These are phyloP conservation scores for Didymella segeticola DNA, from an alignment of 2,329 filamentous ascomycete genomes.

Conservation along the genomic window DNA sequence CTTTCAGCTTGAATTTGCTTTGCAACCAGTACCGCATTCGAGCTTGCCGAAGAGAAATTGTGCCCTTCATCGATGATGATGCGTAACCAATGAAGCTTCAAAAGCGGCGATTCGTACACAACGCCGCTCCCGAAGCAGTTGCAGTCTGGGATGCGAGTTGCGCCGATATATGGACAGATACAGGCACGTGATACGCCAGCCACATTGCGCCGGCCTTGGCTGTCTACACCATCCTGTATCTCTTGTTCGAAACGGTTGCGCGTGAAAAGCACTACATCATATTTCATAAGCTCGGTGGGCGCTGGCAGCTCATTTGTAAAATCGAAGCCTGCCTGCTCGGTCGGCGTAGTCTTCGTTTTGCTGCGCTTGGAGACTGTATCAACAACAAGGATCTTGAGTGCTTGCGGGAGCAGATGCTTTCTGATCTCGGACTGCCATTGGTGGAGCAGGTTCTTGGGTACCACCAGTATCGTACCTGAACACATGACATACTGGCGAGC, in stretches of 20 bases:
- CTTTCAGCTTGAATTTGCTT: conserved; percentile 67
- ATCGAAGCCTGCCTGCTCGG: conserved; percentile 28
- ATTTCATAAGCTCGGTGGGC: conserved; percentile 64
- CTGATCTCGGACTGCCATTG: conserved; percentile 85
- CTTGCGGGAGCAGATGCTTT: conserved; percentile 70
- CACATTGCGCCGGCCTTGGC: conserved; percentile 49
- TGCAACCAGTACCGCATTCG: conserved; percentile 63
- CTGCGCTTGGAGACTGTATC: conserved; percentile 45
- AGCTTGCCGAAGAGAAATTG: conserved; percentile 74
- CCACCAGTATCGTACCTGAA: conserved; percentile 76
- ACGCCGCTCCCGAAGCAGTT: conserved; percentile 51
- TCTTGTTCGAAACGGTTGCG: conserved; percentile 75
- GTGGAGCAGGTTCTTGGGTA: conserved; percentile 80
- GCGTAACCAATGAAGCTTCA: conserved; percentile 79
- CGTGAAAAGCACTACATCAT: conserved; percentile 81
- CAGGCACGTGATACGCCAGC: conserved; percentile 34
- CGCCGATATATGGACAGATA: conserved; percentile 53
- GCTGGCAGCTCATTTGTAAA: conserved; percentile 62
- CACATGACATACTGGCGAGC: conserved; percentile 67
- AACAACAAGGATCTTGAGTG: conserved; percentile 70
- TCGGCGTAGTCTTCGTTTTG: conserved; percentile 19
- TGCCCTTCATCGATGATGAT: conserved; percentile 95
- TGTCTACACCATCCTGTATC: conserved; percentile 59
- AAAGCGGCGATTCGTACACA: conserved; percentile 67
- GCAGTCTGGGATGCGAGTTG: conserved; percentile 53